These are phyloP conservation scores for Babesia bigemina DNA, from an alignment of 169 alveolate genomes.

Conservation along the genomic window DNA sequence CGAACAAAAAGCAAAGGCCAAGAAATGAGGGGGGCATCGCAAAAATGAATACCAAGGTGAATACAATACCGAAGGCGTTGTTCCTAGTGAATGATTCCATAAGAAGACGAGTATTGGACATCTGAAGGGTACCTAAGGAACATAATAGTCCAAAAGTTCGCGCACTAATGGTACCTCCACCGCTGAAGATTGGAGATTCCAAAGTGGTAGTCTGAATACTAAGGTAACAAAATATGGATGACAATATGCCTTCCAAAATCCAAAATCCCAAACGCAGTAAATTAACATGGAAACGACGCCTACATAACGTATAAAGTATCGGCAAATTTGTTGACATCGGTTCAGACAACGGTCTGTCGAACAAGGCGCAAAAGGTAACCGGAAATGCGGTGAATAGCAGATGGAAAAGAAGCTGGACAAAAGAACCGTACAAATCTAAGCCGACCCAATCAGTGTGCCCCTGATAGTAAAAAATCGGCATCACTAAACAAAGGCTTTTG, in stretches of 20 bases:
- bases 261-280: slow-evolving; percentile 25
- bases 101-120: slow-evolving; percentile 71
- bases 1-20: slow-evolving; percentile 51
- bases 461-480: slow-evolving; percentile 62
- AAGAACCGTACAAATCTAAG: slow-evolving; percentile 52
- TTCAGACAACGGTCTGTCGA: slow-evolving; percentile 28
- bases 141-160: slow-evolving; percentile 73
- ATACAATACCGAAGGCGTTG: slow-evolving; percentile 51
- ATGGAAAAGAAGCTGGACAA: slow-evolving; percentile 30
- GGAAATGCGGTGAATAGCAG: slow-evolving; percentile 46
- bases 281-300: slow-evolving; percentile 49
- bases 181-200: slow-evolving; percentile 22
- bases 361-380: slow-evolving; percentile 29
- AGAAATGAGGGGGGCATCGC: slow-evolving; percentile 66
- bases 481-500: slow-evolving; percentile 30
- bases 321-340: slow-evolving; percentile 34
- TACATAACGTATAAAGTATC: slow-evolving; percentile 42
- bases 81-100: slow-evolving; percentile 69
- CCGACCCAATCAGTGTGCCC: slow-evolving; percentile 62
- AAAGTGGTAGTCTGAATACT: slow-evolving; percentile 31
- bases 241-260: slow-evolving; percentile 49
- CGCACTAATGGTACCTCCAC: slow-evolving; percentile 46
- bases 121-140: slow-evolving; percentile 65
- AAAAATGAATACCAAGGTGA: slow-evolving; percentile 48
- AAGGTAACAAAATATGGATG: slow-evolving; percentile 28